Conservation (phyloP, 495 filamentous ascomycete genomes). For the Melanomma pulvis-pyrius region DNA sequence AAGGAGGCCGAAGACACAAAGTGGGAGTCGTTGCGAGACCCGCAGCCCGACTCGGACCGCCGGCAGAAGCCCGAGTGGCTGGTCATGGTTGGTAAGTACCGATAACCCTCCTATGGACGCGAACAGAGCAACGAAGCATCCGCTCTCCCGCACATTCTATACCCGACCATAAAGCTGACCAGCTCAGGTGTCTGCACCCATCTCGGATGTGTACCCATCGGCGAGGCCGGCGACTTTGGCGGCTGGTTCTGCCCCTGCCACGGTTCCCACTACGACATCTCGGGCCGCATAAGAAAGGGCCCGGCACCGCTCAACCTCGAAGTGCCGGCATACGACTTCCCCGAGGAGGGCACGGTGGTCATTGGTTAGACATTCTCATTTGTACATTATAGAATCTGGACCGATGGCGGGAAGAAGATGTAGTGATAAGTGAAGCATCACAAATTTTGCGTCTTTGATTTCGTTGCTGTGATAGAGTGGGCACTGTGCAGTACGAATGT, state of each 20-base stretch:
- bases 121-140: neutral
- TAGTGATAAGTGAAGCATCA: conserved; percentile 30
- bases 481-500: conserved; percentile 30
- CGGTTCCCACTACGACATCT: conserved; percentile 99
- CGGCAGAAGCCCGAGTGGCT: conserved; percentile 99
- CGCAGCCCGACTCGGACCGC: conserved; percentile 85
- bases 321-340: conserved; percentile 78
- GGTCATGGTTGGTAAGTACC: conserved; percentile 85
- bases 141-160: neutral
- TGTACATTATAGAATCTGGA: conserved; percentile 27
- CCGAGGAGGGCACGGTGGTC: conserved; percentile 46
- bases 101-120: neutral
- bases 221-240: conserved; percentile 95
- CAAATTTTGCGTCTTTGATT: conserved; percentile 20
- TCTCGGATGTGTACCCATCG: conserved; percentile 97
- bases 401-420: neutral
- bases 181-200: conserved; percentile 91
- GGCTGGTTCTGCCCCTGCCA: conserved; percentile 99
- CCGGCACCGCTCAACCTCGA: conserved; percentile 97
- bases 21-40: conserved; percentile 81
- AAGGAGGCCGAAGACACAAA: conserved; percentile 59
- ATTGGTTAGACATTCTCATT: conserved; percentile 45
- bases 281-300: conserved; percentile 91
- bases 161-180: conserved; percentile 1
- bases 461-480: conserved; percentile 11